Evolutionary conservation across 495 filamentous ascomycete species (phyloP).

Genomic region (Lineolata rhizophorae): DNA sequence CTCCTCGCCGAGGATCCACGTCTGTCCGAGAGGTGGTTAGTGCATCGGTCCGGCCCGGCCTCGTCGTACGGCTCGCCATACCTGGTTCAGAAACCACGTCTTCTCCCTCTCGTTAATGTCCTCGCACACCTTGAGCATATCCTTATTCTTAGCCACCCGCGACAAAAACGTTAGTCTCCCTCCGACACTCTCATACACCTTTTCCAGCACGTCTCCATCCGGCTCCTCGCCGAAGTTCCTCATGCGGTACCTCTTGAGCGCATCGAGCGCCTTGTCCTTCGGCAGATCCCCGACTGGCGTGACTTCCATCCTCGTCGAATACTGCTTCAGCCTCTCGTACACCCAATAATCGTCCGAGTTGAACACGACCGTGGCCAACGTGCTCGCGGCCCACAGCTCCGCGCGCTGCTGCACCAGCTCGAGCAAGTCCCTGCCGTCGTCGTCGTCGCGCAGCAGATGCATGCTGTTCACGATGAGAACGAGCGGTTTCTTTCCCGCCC

Average conservation of each 20-base stretch:
- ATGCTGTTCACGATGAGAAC: slow-evolving; percentile 80
- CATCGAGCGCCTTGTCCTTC: slow-evolving; percentile 50
- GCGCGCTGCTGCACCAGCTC: slow-evolving; percentile 91
- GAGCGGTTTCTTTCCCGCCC: slow-evolving; percentile 38
- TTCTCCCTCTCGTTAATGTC: slow-evolving; percentile 65
- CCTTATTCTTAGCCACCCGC: slow-evolving; percentile 54
- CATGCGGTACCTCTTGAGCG: slow-evolving; percentile 50
- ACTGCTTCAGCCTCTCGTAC: slow-evolving; percentile 77
- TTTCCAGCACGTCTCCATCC: slow-evolving; percentile 31
- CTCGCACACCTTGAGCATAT: slow-evolving; percentile 61
- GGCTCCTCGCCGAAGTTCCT: slow-evolving; percentile 42
- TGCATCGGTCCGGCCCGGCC: no score
- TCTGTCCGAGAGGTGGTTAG: no score
- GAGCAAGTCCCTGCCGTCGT: slow-evolving; percentile 72
- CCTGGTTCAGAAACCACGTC: slow-evolving; percentile 68
- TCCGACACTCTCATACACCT: slow-evolving; percentile 68
- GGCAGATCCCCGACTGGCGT: slow-evolving; percentile 62
- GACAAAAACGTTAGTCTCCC: slow-evolving; percentile 73
- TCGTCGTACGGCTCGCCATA: no score
- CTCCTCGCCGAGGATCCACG: slow-evolving; percentile 72
- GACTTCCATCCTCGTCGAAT: slow-evolving; percentile 81
- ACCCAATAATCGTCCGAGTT: slow-evolving; percentile 97
- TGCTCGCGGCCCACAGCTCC: slow-evolving; percentile 83
- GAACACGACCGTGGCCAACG: slow-evolving; percentile 72
- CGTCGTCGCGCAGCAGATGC: slow-evolving; percentile 76